Conservation (phyloP, 2,329 filamentous ascomycete genomes). For the Seiridium cupressi region DNA sequence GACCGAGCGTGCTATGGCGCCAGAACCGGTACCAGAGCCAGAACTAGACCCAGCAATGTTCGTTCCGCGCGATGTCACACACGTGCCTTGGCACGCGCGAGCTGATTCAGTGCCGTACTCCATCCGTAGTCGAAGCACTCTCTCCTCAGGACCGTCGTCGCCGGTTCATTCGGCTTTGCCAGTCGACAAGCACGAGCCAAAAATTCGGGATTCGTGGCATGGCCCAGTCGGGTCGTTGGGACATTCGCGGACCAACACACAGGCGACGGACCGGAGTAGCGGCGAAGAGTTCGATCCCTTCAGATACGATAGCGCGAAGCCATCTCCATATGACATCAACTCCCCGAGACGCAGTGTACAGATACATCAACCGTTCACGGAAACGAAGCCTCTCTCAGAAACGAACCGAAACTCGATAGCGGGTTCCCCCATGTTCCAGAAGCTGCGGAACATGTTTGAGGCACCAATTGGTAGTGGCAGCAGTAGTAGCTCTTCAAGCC, state of each 20-base stretch:
- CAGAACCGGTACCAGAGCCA: neutral
- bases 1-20: neutral
- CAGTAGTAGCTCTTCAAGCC: constrained; percentile 11
- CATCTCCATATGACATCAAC: neutral
- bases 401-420: constrained; percentile 13
- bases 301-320: constrained; percentile 15
- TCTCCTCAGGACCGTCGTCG: constrained; percentile 31
- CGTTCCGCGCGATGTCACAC: constrained; percentile 28
- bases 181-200: constrained; percentile 28
- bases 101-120: constrained; percentile 32
- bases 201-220: constrained; percentile 30
- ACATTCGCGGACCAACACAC: constrained; percentile 20
- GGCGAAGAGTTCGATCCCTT: constrained; percentile 24
- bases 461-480: constrained; percentile 1
- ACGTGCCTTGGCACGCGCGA: constrained; percentile 28
- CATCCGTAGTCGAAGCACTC: constrained; percentile 30
- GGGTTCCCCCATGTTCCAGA: constrained; percentile 32
- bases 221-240: constrained; percentile 7
- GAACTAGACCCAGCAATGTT: constrained; percentile 17
- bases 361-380: neutral
- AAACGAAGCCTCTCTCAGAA: constrained; percentile 3
- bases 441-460: constrained; percentile 41
- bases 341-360: neutral
- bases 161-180: constrained; percentile 23
- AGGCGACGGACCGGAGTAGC: constrained; percentile 15